Base-by-base conservation (phyloP, 345 rosid genomes). In the Durio zibethinus region DNA sequence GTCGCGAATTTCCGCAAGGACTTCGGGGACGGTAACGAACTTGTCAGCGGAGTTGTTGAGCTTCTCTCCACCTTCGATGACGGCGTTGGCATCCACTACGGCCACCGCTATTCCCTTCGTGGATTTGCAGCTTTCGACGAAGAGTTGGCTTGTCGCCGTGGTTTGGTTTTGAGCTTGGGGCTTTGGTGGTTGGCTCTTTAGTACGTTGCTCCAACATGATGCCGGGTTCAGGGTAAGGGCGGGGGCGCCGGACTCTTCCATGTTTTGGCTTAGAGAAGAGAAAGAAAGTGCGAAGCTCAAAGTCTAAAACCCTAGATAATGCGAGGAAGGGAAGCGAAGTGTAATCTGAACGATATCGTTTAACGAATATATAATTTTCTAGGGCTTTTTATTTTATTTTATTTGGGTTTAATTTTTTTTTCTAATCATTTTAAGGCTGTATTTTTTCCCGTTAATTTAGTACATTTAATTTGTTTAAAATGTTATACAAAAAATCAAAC, bases 41-140 rank as follows among this genome's bases (percentile, higher is more conserved):
- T 82, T 85, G 33, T 96, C 97, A 33, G 99, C 91, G 59, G 83
- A 80, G 84, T 73, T 56, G 35, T 84, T 64, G 47, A 96, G 93
- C 80, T 72, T 89, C 6, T 90, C 92, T 0, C 88, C 81, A 20
- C 97, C 97, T 23, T 88, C 83, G 53, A 91, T 96, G 76, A 96
- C 76, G 48, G 97, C 99, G 83, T 96, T 96, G 31, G 99, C 97
- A 53, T 96, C 99, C 25, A 96, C 83, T 18, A 96, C 91, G 2
- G 98, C 98, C 42, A 89, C 59, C 1, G 94, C 85, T 75, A 96
- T 88, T 21, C 99, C 98, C 31, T 84, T 86, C 0, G 89, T 72
- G 72, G 97, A 96, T 82, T 88, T 87, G 88, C 97, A 91, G 86
- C 86, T 85, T 48, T 85, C 88, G 14, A 89, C 90, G 65, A 86